Evolutionary conservation across 495 filamentous ascomycete genomes (phyloP).

Genomic region (Xylaria telfairii): DNA sequence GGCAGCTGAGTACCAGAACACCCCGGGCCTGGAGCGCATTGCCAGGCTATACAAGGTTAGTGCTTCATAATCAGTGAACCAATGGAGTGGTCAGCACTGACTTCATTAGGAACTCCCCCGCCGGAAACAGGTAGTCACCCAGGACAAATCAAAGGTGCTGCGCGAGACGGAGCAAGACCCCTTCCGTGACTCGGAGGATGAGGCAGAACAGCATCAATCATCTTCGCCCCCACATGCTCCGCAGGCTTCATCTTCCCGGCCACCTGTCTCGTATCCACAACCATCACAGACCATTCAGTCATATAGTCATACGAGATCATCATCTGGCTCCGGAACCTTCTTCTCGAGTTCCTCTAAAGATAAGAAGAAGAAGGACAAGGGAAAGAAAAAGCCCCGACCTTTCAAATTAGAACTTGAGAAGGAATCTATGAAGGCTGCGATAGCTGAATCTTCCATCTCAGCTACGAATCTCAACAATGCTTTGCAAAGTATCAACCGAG

Average conservation of each 20-base stretch:
- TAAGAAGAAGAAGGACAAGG: constrained; percentile 56
- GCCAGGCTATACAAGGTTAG: constrained; percentile 75
- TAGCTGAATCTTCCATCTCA: constrained; percentile 85
- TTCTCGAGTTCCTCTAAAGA: constrained; percentile 45
- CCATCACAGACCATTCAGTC: constrained; percentile 42
- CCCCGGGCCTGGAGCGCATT: constrained; percentile 79
- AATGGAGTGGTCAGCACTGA: constrained; percentile 13
- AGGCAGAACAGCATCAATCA: constrained; percentile 40
- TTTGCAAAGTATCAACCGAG: constrained; percentile 88
- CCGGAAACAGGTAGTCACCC: constrained; percentile 62
- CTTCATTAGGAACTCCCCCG: constrained; percentile 56
- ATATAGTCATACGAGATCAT: constrained; percentile 40
- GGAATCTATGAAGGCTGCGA: constrained; percentile 76
- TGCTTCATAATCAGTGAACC: neutral
- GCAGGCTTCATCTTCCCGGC: constrained; percentile 39
- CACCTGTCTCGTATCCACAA: constrained; percentile 41
- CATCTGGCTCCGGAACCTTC: constrained; percentile 39
- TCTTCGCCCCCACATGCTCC: constrained; percentile 23
- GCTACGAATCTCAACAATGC: constrained; percentile 91
- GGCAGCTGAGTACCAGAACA: constrained; percentile 82
- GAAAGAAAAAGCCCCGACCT: constrained; percentile 57
- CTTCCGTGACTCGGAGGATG: constrained; percentile 68
- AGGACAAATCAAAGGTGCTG: constrained; percentile 80
- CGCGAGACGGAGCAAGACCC: constrained; percentile 71
- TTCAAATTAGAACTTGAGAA: constrained; percentile 92